These are phyloP conservation scores for Claviceps capensis DNA, from an alignment of 2,329 filamentous ascomycete genomes.

Conservation along the genomic window DNA sequence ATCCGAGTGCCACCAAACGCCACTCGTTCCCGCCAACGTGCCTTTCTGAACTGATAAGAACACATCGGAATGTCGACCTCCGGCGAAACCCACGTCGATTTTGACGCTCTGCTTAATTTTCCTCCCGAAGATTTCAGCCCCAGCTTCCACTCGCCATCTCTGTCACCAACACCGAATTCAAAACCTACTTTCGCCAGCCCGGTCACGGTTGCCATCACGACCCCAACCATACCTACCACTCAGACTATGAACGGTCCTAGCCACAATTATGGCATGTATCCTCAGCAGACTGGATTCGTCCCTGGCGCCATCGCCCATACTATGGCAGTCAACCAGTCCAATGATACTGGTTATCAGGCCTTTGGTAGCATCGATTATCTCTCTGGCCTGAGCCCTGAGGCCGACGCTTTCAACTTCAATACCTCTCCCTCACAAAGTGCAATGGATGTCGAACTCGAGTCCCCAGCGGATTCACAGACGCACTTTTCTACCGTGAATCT, in stretches of 20 bases:
- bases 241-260: slow-evolving; percentile 65
- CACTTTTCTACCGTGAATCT: slow-evolving; percentile 60
- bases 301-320: slow-evolving; percentile 71
- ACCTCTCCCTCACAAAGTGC: slow-evolving; percentile 47
- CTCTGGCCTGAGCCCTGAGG: slow-evolving; percentile 44
- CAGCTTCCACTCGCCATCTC: slow-evolving; percentile 44
- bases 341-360: slow-evolving; percentile 39
- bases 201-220: slow-evolving; percentile 36
- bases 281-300: slow-evolving; percentile 88
- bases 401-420: slow-evolving; percentile 61
- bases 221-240: slow-evolving; percentile 40
- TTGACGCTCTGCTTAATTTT: slow-evolving; percentile 47
- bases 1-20: slow-evolving; percentile 2
- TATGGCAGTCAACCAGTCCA: slow-evolving; percentile 57
- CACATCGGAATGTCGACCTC: slow-evolving; percentile 24
- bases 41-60: background rate
- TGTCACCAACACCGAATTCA: slow-evolving; percentile 39
- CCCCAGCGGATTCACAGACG: slow-evolving; percentile 40
- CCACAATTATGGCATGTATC: slow-evolving; percentile 90
- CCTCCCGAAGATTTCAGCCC: slow-evolving; percentile 44
- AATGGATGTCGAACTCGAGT: slow-evolving; percentile 47
- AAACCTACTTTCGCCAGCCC: slow-evolving; percentile 42
- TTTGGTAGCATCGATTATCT: slow-evolving; percentile 36
- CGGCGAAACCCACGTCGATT: slow-evolving; percentile 32
- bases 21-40: slow-evolving; percentile 2